phyloP scores from a whole-genome alignment of 345 rosid genomes.

The Brassica napus region Da-Ae NC_063434.1:25742001-25742500 shows the following conservation, averaged over 20 bases:
- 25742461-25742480: no score
- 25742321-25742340: no score
- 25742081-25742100: constrained; percentile 70
- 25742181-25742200: constrained; percentile 82
- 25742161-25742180: constrained; percentile 86
- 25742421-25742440: no score
- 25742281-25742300: constrained; percentile 83
- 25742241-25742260: constrained; percentile 70
- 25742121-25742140: constrained; percentile 67
- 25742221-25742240: constrained; percentile 84
- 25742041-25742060: no score
- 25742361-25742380: no score
- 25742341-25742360: no score
- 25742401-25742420: no score
- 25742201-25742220: constrained; percentile 55
- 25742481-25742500: no score
- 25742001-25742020: no score
- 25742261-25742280: constrained; percentile 87
- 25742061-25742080: constrained; percentile 57
- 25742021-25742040: no score
- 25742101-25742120: constrained; percentile 94
- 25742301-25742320: constrained; percentile 54
- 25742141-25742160: constrained; percentile 55
- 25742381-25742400: no score
- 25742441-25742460: no score